phyloP scores from a whole-genome alignment of 768 basidiomycete genomes.

The Hericium alpestre region DNA sequence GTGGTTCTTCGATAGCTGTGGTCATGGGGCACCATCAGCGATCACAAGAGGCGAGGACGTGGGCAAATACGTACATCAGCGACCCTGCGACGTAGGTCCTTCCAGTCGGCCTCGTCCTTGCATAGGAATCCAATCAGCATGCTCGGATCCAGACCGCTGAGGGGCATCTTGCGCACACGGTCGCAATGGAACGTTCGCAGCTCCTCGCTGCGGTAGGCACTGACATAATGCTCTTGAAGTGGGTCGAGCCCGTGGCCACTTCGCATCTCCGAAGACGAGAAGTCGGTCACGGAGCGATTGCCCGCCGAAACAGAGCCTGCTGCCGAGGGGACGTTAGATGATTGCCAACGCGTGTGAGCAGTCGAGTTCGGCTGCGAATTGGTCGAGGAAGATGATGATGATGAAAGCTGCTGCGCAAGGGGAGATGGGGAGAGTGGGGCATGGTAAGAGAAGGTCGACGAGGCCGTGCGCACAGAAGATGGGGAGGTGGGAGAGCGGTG shows the following conservation, averaged over 20 bases:
- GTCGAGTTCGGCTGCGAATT: conserved; percentile 10
- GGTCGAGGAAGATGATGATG: conserved; percentile 21
- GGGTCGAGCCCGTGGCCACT: conserved; percentile 24
- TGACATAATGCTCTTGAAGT: conserved; percentile 52
- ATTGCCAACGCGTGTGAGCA: conserved; percentile 23
- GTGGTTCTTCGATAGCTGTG: conserved; percentile 32
- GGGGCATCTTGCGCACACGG: conserved; percentile 88
- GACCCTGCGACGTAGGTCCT: conserved; percentile 64
- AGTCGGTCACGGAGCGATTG: conserved; percentile 8
- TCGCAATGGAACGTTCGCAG: conserved; percentile 93
- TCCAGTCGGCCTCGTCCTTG: conserved; percentile 76
- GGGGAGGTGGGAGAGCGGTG: conserved; percentile 15
- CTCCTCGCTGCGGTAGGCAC: conserved; percentile 63
- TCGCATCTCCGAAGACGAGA: neutral
- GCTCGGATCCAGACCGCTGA: conserved; percentile 86
- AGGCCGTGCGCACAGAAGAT: conserved; percentile 16
- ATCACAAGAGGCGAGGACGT: conserved; percentile 2
- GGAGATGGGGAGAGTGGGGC: conserved; percentile 54
- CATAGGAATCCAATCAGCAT: conserved; percentile 94
- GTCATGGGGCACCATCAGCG: neutral
- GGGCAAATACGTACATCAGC: conserved; percentile 46
- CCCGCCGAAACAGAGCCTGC: conserved; percentile 23
- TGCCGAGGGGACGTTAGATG: conserved; percentile 14
- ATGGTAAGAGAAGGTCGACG: conserved; percentile 41
- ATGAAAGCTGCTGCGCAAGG: conserved; percentile 52